phyloP scores from a whole-genome alignment of 805 yeast genomes.

The Metschnikowia dekortorum region DNA sequence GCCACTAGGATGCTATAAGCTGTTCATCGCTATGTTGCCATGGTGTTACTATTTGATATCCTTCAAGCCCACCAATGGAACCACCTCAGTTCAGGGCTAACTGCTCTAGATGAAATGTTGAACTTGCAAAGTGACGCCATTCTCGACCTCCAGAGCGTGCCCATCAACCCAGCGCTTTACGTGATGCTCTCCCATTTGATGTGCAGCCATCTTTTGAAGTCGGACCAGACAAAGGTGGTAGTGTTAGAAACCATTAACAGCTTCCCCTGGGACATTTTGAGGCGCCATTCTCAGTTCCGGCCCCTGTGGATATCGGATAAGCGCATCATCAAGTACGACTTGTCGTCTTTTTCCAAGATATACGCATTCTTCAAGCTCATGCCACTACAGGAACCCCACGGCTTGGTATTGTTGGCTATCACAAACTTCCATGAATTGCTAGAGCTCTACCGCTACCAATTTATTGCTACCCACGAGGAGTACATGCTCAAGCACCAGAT shows the following conservation, averaged over 20 bases:
- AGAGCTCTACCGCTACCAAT: slow-evolving; percentile 32
- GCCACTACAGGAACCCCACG: slow-evolving; percentile 7
- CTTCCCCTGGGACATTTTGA: slow-evolving; percentile 27
- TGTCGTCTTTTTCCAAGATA: slow-evolving; percentile 27
- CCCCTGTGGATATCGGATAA: slow-evolving; percentile 17
- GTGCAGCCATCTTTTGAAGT: slow-evolving; percentile 24
- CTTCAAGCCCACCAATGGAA: slow-evolving; percentile 23
- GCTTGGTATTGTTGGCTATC: slow-evolving; percentile 22
- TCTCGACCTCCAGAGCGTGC: slow-evolving; percentile 36
- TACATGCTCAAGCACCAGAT: slow-evolving; percentile 29
- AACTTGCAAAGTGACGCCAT: slow-evolving; percentile 21
- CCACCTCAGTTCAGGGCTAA: slow-evolving; percentile 26
- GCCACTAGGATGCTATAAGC: background rate
- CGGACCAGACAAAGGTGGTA: slow-evolving; percentile 17
- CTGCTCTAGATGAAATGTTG: slow-evolving; percentile 26
- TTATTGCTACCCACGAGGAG: slow-evolving; percentile 32
- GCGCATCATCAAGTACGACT: slow-evolving; percentile 14
- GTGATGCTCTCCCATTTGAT: slow-evolving; percentile 22
- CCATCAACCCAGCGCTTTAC: slow-evolving; percentile 23
- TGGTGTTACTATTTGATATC: slow-evolving; percentile 32
- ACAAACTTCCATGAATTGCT: slow-evolving; percentile 32
- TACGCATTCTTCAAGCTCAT: slow-evolving; percentile 18
- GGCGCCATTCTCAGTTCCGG: slow-evolving; percentile 18
- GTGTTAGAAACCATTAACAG: slow-evolving; percentile 28
- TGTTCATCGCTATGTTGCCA: slow-evolving; percentile 5